Evolutionary conservation across 1,284 basidiomycete species (phyloP), one percentile per base, ranked within the genome.

Genomic region (Boletellus sp.): DNA sequence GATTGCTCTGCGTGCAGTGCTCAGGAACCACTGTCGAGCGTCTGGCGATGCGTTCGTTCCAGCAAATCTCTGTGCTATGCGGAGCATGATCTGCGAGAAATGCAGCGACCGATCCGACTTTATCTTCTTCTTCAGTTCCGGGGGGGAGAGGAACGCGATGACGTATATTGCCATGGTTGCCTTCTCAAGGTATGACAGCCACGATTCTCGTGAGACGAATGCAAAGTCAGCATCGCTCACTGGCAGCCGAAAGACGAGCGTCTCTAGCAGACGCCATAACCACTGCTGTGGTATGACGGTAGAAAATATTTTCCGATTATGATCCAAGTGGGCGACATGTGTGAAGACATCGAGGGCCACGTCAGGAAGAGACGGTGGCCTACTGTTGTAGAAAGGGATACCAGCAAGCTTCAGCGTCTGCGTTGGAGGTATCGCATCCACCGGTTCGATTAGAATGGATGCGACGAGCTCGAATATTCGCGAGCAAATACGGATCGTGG

Each of bases 341-440:
- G 87, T 85, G 56, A 95, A 87, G 1, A 85, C 83, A 53, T 96
- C 91, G 42, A 97, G 72, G 8, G 93, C 91, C 29, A 82, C 66
- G 53, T 93, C 91, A 27, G 83, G 73, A 45, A 87, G 72, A 36
- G 75, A 68, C 0, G 87, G 81, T 21, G 82, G 80, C 55, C 71
- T 77, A 44, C 69, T 69, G 16, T 68, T 65, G 43, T 59, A 67
- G 17, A 70, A 66, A 17, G 71, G 68, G 11, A 71, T 54, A 6
- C 80, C 80, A 38, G 67, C 65, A 30, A 78, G 68, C 51, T 83
- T 73, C 22, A 82, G 63, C 56, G 74, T 76, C 49, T 79, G 71
- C 44, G 80, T 69, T 14, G 82, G 80, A 27, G 84, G 76, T 41
- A 88, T 69, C 19, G 87, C 74, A 48, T 86, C 86, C 19, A 69